phyloP scores from a whole-genome alignment of 345 rosid species.

The Viola odorata region DNA sequence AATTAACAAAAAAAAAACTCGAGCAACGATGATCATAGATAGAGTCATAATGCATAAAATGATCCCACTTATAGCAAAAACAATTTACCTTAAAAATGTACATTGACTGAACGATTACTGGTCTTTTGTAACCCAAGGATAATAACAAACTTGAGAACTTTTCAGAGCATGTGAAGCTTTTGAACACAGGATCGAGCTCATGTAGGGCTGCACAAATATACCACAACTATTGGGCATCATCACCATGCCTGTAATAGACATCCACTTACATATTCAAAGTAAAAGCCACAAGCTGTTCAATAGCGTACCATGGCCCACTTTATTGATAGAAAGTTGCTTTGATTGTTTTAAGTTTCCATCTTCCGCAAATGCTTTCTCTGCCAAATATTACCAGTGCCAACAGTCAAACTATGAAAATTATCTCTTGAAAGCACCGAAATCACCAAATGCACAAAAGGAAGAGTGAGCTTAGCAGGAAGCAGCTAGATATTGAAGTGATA shows the following conservation, averaged over 20 bases:
- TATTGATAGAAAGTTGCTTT: slow-evolving; percentile 82
- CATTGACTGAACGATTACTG: slow-evolving; percentile 82
- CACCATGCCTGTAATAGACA: neutral
- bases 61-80: neutral
- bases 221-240: slow-evolving; percentile 8
- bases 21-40: too few relatives aligned
- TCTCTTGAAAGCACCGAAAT: slow-evolving; percentile 4
- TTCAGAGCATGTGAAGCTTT: slow-evolving; percentile 52
- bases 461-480: neutral
- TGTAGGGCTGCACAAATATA: slow-evolving; percentile 60
- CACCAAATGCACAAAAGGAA: neutral
- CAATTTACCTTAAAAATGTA: slow-evolving; percentile 75
- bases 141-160: slow-evolving; percentile 50
- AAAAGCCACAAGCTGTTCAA: too few relatives aligned
- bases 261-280: too few relatives aligned
- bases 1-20: too few relatives aligned
- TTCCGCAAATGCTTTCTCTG: slow-evolving; percentile 86
- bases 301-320: slow-evolving; percentile 87
- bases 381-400: slow-evolving; percentile 16
- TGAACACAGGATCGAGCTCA: slow-evolving; percentile 74
- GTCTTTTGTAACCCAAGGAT: slow-evolving; percentile 77
- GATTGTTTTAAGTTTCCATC: slow-evolving; percentile 74
- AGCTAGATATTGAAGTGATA: neutral
- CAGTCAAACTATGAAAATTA: neutral
- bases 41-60: too few relatives aligned